Base-by-base conservation (phyloP, 202 grass and related monocot genomes). In the Elaeis oleifera region DNA sequence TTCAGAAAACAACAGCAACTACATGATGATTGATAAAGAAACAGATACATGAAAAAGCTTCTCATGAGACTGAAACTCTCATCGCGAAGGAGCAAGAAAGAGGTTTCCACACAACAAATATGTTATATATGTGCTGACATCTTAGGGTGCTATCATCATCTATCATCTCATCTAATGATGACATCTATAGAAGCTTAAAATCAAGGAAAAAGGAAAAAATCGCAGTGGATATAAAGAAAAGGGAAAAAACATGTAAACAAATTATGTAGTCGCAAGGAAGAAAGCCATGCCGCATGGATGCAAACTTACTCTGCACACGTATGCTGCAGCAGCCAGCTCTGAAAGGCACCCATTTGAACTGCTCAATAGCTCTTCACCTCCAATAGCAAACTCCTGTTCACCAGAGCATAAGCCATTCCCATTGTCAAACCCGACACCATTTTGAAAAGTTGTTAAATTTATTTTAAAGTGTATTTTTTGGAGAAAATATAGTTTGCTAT, bases 361-460 rank as follows among this genome's bases (percentile, higher is more conserved):
- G 59, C 78, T 84, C 68, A 85, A 75, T 59, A 17, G 48, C 70
- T 88, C 90, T 82, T 84, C 83, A 54, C 81, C 90, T 65, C 92
- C 87, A 91, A 85, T 89, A 59, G 84, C 79, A 81, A 91, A 97
- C 28, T 87, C 87, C 76, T 79, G 80, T 55, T 86, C 83, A 66
- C 71, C 74, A 79, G 67, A 86, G 68, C 71, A 85, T 54, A 90
- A 59, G 65, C 91, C 84, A 71, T 88, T 88, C 65, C 87, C 87
- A 60, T 88, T 90, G 60, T 88, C 78, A 71, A 96, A 96, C 11
- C 91, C 87, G 50, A 90, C 80, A 25, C 91, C 91, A 7, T 89
- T 96, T 22, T 79, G 62, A 51, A 96, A 96, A 49, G 63, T 62
- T 71, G 69, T 24, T 3, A 24, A 24, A 24, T 24, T 24, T 24